Conservation (phyloP, 2,329 filamentous ascomycete genomes). For the Westerdykella sp. region DNA sequence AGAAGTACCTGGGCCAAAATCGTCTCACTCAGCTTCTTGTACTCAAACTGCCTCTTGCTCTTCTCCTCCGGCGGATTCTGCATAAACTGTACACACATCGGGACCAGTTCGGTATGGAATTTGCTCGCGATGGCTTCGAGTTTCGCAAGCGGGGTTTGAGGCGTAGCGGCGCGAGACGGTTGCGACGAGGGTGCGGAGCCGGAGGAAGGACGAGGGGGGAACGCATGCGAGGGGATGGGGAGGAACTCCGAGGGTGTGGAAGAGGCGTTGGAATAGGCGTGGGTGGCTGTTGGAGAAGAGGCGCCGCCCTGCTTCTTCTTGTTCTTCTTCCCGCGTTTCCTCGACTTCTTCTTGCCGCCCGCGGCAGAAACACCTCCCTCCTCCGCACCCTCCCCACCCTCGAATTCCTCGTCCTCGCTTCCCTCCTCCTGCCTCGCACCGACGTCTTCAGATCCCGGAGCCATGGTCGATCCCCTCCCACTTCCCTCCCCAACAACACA, state of each 20-base stretch:
- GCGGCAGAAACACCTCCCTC: conserved; percentile 18
- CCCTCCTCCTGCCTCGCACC: conserved; percentile 22
- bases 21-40: conserved; percentile 68
- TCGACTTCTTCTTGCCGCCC: conserved; percentile 28
- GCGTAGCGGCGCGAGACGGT: conserved; percentile 17
- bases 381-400: conserved; percentile 21
- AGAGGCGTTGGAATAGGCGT: conserved; percentile 29
- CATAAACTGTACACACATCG: conserved; percentile 58
- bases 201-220: conserved; percentile 29
- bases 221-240: conserved; percentile 32
- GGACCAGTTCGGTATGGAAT: conserved; percentile 60
- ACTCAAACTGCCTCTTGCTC: conserved; percentile 66
- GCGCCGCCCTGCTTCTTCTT: conserved; percentile 43
- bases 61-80: conserved; percentile 52
- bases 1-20: conserved; percentile 69
- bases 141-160: conserved; percentile 47
- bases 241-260: conserved; percentile 33
- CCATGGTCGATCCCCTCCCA: conserved; percentile 26
- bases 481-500: conserved; percentile 51
- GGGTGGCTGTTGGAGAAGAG: conserved; percentile 39
- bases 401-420: conserved; percentile 38
- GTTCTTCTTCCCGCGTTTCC: conserved; percentile 36
- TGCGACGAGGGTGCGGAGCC: conserved; percentile 28
- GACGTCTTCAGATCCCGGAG: conserved; percentile 34
- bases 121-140: conserved; percentile 60